A percentile compares a stretch with the other conserved stretches of the same genome.
These are phyloP conservation scores for Lentinus polychrous DNA, from an alignment of 1,284 basidiomycete species.

Conservation along the genomic window DNA sequence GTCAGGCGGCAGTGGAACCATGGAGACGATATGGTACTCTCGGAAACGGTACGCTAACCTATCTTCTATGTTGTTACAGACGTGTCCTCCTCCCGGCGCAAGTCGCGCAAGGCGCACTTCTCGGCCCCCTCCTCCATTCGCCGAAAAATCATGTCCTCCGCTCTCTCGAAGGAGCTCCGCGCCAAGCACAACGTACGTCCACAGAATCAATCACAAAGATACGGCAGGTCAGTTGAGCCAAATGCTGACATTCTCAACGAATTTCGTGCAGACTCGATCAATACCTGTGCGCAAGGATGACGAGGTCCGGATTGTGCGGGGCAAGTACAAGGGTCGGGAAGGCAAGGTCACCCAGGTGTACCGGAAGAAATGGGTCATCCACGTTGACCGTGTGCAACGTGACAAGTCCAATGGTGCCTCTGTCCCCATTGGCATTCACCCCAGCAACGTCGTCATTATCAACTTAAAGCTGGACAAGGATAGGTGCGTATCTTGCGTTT, in stretches of 20 bases:
- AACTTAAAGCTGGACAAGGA: conserved; percentile 89
- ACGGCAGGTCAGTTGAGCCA: neutral
- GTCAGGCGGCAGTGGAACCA: neutral
- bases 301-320: conserved; percentile 94
- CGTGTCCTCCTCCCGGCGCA: conserved; percentile 87
- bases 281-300: conserved; percentile 98
- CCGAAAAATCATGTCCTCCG: conserved; percentile 96
- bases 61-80: conserved; percentile 35
- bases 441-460: conserved; percentile 95
- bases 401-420: conserved; percentile 98
- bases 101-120: conserved; percentile 97
- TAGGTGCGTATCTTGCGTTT: conserved; percentile 38
- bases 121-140: conserved; percentile 87
- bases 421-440: conserved; percentile 91
- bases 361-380: conserved; percentile 99
- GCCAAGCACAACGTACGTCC: conserved; percentile 83
- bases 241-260: neutral
- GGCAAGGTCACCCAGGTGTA: conserved; percentile 97
- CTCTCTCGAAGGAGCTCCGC: conserved; percentile 94
- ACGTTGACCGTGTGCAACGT: conserved; percentile 95
- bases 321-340: conserved; percentile 97
- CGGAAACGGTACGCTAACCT: conserved; percentile 17
- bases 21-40: conserved; percentile 11
- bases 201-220: neutral
- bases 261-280: conserved; percentile 65